These are phyloP conservation scores for Fusarium continuum DNA, from an alignment of 2,329 filamentous ascomycete genomes.

Conservation along the genomic window DNA sequence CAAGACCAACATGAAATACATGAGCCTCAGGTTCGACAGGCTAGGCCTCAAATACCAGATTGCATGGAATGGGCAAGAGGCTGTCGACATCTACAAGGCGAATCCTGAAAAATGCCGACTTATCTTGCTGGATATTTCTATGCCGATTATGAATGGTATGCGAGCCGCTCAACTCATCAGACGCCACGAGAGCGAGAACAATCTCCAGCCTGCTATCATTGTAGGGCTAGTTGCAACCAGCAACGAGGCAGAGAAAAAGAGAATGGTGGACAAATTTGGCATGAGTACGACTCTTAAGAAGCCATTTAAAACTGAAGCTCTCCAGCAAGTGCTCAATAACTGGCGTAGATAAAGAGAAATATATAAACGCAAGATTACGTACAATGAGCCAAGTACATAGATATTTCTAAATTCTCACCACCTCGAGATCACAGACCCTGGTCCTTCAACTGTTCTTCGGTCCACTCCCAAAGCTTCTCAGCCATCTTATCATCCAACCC, in stretches of 20 bases:
- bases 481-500: slow-evolving; percentile 1
- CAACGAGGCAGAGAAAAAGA: background rate
- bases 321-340: background rate
- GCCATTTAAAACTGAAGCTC: background rate
- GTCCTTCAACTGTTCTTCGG: background rate
- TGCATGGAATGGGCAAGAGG: slow-evolving; percentile 4
- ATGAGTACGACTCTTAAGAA: slow-evolving; percentile 7
- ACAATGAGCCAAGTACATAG: background rate
- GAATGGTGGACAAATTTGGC: background rate
- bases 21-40: background rate
- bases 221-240: background rate
- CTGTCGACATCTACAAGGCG: background rate
- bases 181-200: background rate
- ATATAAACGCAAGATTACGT: too few species aligned
- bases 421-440: background rate
- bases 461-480: slow-evolving; percentile 3
- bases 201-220: background rate
- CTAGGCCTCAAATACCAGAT: background rate
- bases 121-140: slow-evolving; percentile 2
- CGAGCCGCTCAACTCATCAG: background rate
- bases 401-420: fast-evolving
- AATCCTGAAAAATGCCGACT: background rate
- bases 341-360: background rate
- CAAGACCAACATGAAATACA: background rate
- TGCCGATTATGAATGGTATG: slow-evolving; percentile 15